Evolutionary conservation across 257 asterid species (phyloP), one percentile per base, ranked within the genome.

Genomic region (Petrea volubilis): DNA sequence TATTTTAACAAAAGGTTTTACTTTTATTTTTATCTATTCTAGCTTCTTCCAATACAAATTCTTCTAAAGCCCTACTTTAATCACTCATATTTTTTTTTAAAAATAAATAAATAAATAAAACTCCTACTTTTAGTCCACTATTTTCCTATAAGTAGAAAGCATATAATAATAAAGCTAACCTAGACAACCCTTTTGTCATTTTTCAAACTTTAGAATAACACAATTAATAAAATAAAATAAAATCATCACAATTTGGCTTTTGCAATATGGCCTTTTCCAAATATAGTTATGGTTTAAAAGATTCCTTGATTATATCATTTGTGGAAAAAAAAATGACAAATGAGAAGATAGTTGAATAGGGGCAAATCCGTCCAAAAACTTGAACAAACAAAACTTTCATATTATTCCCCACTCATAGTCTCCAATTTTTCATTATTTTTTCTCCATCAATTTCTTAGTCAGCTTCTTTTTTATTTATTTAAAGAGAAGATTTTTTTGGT

Each of bases 291-390:
- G 17, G 20, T 27, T 56, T 28, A 14, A 27, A 15, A 59, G 65
- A 59, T 31, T 59, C 25, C 65, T 10, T 0, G 43, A 38, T 5
- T 38, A 38, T 31, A 31, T 51, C 17, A 31, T 18, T 60, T 40
- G 12, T 60, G 51, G 49, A 18, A 21, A 59, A 61, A 18, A 21
- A 59, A 61, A 61, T 20, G 51, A 61, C 51, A 61, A 36, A 27
- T 61, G 20, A 2, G 8, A 59, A 59, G 17, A 34, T 36, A 7
- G 67, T 33, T 60, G 13, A 13, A 38, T 14, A 20, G 11, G 51
- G 67, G 67, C 52, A 60, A 34, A 60, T 60, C 51, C 51, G 24
- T 60, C 66, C 66, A 33, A n/a, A 34, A 14, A 17, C 51, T 34
- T 12, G 27, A 34, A 17, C 5, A n/a, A n/a, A n/a, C n/a, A n/a